These are phyloP conservation scores for Murraya paniculata DNA, from an alignment of 345 rosid species.

Conservation along the genomic window DNA sequence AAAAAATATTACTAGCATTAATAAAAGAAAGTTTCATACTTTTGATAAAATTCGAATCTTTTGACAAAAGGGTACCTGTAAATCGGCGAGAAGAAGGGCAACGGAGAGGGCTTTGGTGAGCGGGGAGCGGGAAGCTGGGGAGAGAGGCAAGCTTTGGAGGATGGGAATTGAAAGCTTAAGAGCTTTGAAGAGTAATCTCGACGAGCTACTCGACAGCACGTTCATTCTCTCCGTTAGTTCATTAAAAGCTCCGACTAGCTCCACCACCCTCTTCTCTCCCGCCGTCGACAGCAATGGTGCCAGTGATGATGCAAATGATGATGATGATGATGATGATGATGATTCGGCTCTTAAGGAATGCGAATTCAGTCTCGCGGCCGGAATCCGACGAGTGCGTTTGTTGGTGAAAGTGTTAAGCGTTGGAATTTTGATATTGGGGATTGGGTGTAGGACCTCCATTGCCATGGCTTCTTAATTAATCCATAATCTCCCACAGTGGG, in stretches of 20 bases:
- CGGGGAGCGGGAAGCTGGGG: constrained; percentile 69
- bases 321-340: background rate
- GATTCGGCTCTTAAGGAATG: background rate
- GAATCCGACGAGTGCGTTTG: background rate
- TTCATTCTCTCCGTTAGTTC: constrained; percentile 84
- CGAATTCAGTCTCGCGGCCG: background rate
- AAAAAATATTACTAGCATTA: background rate
- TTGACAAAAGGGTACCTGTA: constrained; percentile 52
- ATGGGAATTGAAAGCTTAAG: constrained; percentile 87
- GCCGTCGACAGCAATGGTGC: constrained; percentile 10
- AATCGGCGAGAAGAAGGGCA: constrained; percentile 78
- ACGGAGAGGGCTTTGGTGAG: constrained; percentile 79
- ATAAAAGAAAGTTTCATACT: background rate
- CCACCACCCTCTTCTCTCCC: constrained; percentile 95
- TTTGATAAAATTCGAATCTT: background rate
- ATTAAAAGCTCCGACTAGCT: constrained; percentile 94
- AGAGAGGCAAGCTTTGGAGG: constrained; percentile 56
- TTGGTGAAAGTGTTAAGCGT: background rate
- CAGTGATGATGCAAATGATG: background rate
- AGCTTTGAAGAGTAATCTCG: constrained; percentile 71
- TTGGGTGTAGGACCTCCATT: background rate
- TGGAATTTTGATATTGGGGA: background rate
- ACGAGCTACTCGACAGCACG: constrained; percentile 72
- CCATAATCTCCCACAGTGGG: no score
- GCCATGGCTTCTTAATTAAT: background rate